A percentile compares a stretch with the other conserved stretches of the same genome.
These are phyloP conservation scores for Melanomma pulvis-pyrius DNA, from an alignment of 495 filamentous ascomycete genomes.

Conservation along the genomic window DNA sequence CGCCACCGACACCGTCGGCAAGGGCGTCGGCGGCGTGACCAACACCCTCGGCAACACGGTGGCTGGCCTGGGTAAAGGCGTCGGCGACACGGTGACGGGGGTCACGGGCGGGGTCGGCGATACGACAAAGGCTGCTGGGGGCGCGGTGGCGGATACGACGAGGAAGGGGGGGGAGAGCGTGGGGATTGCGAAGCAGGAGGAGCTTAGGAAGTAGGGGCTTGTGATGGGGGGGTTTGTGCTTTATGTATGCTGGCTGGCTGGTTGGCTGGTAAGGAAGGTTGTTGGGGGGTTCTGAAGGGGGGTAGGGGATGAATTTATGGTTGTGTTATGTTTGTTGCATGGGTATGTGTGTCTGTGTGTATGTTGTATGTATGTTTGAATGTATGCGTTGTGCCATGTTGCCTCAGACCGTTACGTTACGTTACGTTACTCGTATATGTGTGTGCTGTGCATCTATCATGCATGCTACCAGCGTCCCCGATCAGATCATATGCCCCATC, in stretches of 20 bases:
- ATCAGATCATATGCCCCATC: not conserved
- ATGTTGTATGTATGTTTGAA: too few relatives aligned
- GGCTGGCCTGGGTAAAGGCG: slow-evolving; percentile 28
- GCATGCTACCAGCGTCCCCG: not conserved
- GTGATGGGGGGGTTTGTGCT: too few relatives aligned
- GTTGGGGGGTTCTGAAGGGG: too few relatives aligned
- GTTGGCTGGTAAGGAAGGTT: too few relatives aligned
- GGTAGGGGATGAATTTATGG: too few relatives aligned
- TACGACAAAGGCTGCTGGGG: slow-evolving; percentile 34
- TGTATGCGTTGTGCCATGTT: too few relatives aligned
- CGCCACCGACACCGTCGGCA: slow-evolving; percentile 61
- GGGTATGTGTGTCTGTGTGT: too few relatives aligned
- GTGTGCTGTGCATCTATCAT: too few relatives aligned
- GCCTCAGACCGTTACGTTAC: too few relatives aligned
- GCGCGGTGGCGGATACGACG: slow-evolving; percentile 35
- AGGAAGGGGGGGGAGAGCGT: slow-evolving; percentile 46
- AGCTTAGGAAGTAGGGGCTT: slow-evolving; percentile 5
- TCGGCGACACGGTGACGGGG: slow-evolving; percentile 36
- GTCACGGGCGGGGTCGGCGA: slow-evolving; percentile 24
- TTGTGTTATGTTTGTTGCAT: too few relatives aligned
- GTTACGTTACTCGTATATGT: too few relatives aligned
- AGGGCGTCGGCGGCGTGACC: slow-evolving; percentile 60
- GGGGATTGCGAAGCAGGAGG: slow-evolving; percentile 48
- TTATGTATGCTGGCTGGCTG: too few relatives aligned
- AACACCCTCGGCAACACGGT: slow-evolving; percentile 48